Evolutionary conservation across 169 alveolate genomes (phyloP), one percentile per base, ranked within the genome.

Genomic region (Plasmodium fragile): DNA sequence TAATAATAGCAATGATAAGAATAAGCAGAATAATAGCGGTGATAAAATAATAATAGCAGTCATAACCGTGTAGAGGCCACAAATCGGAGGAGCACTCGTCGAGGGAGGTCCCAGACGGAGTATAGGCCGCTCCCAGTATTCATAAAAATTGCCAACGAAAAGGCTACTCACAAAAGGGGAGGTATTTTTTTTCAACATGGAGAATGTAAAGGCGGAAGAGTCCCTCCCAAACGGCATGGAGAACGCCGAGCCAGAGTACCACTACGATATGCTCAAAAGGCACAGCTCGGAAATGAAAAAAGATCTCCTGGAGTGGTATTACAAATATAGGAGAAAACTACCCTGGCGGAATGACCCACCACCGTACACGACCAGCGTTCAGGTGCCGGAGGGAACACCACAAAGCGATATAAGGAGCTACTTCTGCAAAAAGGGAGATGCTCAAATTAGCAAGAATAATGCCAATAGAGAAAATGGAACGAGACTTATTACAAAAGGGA

Each of bases 271-370:
- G 7, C 32, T 87, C 18, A 22, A 39, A 59, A 77, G 52, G 36
- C 18, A 78, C 71, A 78, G 89, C 71, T 7, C 10, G 34, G 72
- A 77, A 7, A 39, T 87, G 32, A 78, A 28, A 78, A 87, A 78
- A 30, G 81, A 53, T 77, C 71, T 87, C 22, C 49, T 87, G 43
- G 81, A 69, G 18, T 87, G 93, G 93, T 87, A 87, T 78, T 59
- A 78, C 52, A 87, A 87, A 77, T 75, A 87, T 39, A 55, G 93
- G 70, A 32, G 93, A 10, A 87, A 59, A 36, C 25, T 87, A n/a
- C 93, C 93, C 78, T 87, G 93, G 93, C 80, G 93, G 80, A 79
- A 79, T 87, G 93, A 87, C 45, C 72, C 39, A 53, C 93, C 93
- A 30, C 93, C 93, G 16, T 87, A 77, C 53, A 78, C 89, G 28